These are phyloP conservation scores for Fusarium pseudograminearum DNA, from an alignment of 2,329 filamentous ascomycete species.

Conservation along the genomic window DNA sequence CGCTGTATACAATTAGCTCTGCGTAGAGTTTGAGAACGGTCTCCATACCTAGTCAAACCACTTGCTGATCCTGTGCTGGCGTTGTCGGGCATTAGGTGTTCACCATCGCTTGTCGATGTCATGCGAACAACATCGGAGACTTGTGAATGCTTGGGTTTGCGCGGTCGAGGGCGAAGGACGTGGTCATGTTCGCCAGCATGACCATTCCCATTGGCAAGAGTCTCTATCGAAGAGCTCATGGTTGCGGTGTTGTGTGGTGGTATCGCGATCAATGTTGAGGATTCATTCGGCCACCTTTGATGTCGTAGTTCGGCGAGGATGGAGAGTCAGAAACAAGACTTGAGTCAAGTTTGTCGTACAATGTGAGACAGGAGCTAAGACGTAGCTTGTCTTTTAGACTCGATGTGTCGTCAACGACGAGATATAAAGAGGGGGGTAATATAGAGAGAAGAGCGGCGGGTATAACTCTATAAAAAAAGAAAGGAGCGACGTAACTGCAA, in stretches of 20 bases:
- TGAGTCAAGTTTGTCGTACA: constrained; percentile 10
- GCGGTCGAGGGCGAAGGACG: constrained; percentile 62
- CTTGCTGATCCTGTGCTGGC: constrained; percentile 50
- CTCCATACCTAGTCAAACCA: constrained; percentile 59
- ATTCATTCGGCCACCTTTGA: constrained; percentile 14
- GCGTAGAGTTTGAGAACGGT: not conserved
- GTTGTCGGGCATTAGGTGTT: constrained; percentile 54
- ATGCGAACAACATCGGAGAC: constrained; percentile 58
- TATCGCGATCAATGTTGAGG: constrained; percentile 19
- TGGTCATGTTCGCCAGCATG: constrained; percentile 53
- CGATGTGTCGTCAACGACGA: constrained; percentile 21
- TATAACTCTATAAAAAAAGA: constrained; percentile 7
- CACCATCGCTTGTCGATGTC: constrained; percentile 51
- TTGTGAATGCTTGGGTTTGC: constrained; percentile 63
- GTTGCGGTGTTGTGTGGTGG: constrained; percentile 4
- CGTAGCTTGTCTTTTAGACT: constrained; percentile 7
- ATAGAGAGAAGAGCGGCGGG: not conserved
- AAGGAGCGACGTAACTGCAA: constrained; percentile 22
- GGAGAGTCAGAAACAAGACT: not conserved
- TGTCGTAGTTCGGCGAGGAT: constrained; percentile 8
- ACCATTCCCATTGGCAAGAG: constrained; percentile 47
- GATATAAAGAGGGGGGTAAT: constrained; percentile 2
- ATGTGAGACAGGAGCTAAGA: constrained; percentile 20
- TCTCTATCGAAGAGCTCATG: constrained; percentile 50
- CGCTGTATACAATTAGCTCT: constrained; percentile 63